Base-by-base conservation (phyloP, 2,329 filamentous ascomycete genomes). In the Claviceps humidiphila region DNA sequence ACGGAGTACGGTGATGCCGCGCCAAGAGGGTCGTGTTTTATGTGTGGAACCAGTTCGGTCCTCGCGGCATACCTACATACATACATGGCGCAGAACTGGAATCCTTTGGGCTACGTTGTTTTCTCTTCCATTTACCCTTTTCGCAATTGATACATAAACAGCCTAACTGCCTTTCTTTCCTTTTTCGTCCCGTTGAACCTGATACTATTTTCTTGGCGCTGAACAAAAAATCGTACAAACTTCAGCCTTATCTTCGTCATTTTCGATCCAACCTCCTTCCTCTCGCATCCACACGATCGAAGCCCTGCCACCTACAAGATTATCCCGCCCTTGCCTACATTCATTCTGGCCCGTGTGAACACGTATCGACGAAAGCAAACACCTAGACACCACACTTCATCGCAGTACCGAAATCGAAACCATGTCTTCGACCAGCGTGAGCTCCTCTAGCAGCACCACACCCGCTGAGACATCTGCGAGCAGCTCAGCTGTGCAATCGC, bases 401-500 rank as follows among this genome's bases (percentile, higher is more conserved):
- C 26, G 5, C 39, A 49, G 16, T 11, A 24, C 39, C 22, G 17
- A 22, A 34, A 34, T 11, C 30, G 30, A 11, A 34, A 34, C 3
- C 22, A 47, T 47, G 42, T 46, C 50, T 16, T 42, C 43, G 44
- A 22, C 44, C 8, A 41, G 9, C 38, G 3, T 24, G 4, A 47
- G 11, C 34, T 42, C 43, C 38, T 42, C 43, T 39, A 16, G 22
- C 39, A 42, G 42, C 11, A 24, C 38, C 44, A 41, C 38, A 17
- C 44, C 24, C 9, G n/a, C 44, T 4, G 39, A 37, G 22, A 11
- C 39, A 34, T n/a, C 43, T 8, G 24, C 13, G 7, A 37, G n/a
- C 34, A 46, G 17, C 34, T 40, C 49, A 17, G 42, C 49, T 30
- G 16, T 16, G 30, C 42, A 66, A 5, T 58, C 74, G 13, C 63